Percentiles rank a stretch among this genome's conserved stretches.
These are phyloP conservation scores for Blepharisma stoltei DNA, from an alignment of 73 alveolate genomes.

Conservation along the genomic window DNA sequence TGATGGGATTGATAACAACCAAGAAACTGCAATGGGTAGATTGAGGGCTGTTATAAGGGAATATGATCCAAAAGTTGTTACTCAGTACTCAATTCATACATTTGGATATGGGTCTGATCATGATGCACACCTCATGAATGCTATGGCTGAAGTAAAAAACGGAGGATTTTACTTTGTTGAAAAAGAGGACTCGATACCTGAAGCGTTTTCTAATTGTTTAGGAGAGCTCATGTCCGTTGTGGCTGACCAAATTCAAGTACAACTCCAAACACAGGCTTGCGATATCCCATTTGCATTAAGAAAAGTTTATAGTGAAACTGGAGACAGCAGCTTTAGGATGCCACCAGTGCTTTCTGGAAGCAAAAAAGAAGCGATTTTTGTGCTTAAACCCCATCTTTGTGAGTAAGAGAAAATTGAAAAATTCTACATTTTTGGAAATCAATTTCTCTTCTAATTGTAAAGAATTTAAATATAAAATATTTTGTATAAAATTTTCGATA, in stretches of 20 bases:
- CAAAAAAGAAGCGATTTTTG: constrained; percentile 8
- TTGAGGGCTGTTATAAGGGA: constrained; percentile 31
- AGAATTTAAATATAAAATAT: too few relatives aligned
- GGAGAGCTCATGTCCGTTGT: constrained; percentile 19
- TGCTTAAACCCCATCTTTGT: background rate
- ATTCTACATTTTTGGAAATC: too few relatives aligned
- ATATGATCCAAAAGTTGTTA: constrained; percentile 20
- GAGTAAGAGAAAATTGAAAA: too few relatives aligned
- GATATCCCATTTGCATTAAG: constrained; percentile 10
- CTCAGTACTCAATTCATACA: constrained; percentile 9
- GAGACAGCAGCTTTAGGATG: background rate
- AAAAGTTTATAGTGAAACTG: constrained; percentile 16
- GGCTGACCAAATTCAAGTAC: background rate
- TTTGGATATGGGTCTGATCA: constrained; percentile 35
- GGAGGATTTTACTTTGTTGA: constrained; percentile 29
- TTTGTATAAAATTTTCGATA: too few relatives aligned
- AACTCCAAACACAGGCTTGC: constrained; percentile 1
- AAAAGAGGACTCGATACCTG: constrained; percentile 33
- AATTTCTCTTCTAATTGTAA: too few relatives aligned
- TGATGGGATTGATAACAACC: constrained; percentile 66
- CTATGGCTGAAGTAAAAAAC: constrained; percentile 36
- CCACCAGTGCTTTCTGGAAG: background rate
- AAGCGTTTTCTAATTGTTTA: constrained; percentile 25
- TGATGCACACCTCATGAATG: constrained; percentile 20
- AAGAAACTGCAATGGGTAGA: constrained; percentile 23